Evolutionary conservation across 768 basidiomycete genomes (phyloP).

Genomic region (Tricholoma hemisulphureum): DNA sequence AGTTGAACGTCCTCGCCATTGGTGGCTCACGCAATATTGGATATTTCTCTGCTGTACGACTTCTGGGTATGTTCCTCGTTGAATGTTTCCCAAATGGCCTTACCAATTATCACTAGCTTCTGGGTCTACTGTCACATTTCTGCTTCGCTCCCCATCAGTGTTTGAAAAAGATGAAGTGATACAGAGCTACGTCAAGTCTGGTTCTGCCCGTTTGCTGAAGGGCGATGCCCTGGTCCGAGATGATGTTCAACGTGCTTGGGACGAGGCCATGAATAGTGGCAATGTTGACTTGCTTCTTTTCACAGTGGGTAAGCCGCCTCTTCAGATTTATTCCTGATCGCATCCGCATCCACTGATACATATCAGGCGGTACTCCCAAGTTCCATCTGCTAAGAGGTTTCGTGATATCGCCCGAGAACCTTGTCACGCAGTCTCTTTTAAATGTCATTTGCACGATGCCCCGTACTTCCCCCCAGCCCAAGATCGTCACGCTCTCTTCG

Average conservation of each 20-base stretch:
- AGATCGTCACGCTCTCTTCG: conserved; percentile 52
- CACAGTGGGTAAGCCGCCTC: conserved; percentile 50
- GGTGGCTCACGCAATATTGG: conserved; percentile 61
- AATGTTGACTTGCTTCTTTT: conserved; percentile 57
- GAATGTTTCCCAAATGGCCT: neutral
- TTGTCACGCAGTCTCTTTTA: conserved; percentile 55
- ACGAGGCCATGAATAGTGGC: conserved; percentile 34
- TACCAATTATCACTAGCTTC: no score
- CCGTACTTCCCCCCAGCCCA: conserved; percentile 36
- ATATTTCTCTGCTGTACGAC: conserved; percentile 45
- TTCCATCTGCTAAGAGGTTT: conserved; percentile 49
- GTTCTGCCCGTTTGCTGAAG: conserved; percentile 52
- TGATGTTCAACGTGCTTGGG: conserved; percentile 55
- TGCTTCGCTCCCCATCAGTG: conserved; percentile 49
- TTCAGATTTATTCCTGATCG: neutral
- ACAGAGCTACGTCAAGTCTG: conserved; percentile 48
- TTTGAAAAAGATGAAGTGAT: conserved; percentile 57
- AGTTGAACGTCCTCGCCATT: conserved; percentile 42
- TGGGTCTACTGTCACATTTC: conserved; percentile 62
- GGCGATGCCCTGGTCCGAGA: conserved; percentile 58
- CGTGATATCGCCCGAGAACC: conserved; percentile 47
- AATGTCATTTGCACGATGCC: conserved; percentile 59
- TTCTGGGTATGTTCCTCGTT: conserved; percentile 39
- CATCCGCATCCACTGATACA: neutral
- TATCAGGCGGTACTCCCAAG: conserved; percentile 44